Conservation (phyloP, 169 alveolate species). For the Eimeria necatrix region DNA sequence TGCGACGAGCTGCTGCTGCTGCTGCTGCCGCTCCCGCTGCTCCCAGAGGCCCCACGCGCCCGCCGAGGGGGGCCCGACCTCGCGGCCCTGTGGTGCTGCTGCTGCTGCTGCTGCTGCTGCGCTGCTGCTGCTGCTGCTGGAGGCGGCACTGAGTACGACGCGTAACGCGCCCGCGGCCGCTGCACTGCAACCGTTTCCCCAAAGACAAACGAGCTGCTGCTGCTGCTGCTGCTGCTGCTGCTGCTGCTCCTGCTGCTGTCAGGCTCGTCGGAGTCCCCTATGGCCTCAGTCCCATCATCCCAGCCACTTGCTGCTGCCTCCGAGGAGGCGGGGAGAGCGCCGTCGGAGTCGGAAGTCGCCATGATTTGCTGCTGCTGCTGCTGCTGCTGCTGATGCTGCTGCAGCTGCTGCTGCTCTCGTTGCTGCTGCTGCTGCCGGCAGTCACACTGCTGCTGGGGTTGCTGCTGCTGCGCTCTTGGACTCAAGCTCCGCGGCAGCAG, state of each 20-base stretch:
- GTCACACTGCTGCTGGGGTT: too few relatives aligned
- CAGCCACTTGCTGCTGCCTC: slow-evolving; percentile 29
- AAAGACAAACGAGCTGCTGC: not conserved
- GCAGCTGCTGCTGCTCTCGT: not conserved
- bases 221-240: slow-evolving; percentile 18
- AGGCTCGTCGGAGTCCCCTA: not conserved
- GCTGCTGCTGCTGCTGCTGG: slow-evolving; percentile 25
- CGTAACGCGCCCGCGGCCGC: slow-evolving; percentile 47
- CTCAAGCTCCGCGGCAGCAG: too few relatives aligned
- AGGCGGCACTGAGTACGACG: slow-evolving; percentile 7
- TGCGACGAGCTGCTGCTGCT: not conserved
- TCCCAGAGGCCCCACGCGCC: not conserved
- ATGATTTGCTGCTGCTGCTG: too few relatives aligned
- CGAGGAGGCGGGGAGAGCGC: slow-evolving; percentile 1
- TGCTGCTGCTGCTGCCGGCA: too few relatives aligned
- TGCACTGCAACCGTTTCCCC: not conserved
- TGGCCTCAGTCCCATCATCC: slow-evolving; percentile 12
- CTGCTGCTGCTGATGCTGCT: not conserved
- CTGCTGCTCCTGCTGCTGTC: not conserved
- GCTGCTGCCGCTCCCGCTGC: slow-evolving; percentile 32
- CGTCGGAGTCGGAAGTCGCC: slow-evolving; percentile 6
- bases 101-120: slow-evolving; percentile 60
- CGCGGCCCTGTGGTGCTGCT: slow-evolving; percentile 7
- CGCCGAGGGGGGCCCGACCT: slow-evolving; percentile 50
- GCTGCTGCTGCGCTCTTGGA: too few relatives aligned